Conservation (phyloP, 495 filamentous ascomycete genomes). For the Penicillium malachiteum region DNA sequence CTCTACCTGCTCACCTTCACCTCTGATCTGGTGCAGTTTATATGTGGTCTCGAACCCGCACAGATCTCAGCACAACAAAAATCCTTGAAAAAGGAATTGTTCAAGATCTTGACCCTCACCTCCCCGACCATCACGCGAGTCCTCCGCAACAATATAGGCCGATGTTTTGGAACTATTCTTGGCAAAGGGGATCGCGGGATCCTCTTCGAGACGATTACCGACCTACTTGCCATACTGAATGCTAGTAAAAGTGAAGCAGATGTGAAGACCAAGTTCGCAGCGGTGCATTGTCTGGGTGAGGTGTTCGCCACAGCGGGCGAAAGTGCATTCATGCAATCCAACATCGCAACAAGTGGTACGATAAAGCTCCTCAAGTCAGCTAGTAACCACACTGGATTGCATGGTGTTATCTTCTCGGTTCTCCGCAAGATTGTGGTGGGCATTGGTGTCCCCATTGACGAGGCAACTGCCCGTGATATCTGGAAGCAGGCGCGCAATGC, state of each 20-base stretch:
- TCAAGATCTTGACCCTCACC: constrained; percentile 84
- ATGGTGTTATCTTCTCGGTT: constrained; percentile 78
- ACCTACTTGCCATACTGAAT: constrained; percentile 73
- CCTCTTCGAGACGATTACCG: constrained; percentile 91
- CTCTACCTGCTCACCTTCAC: constrained; percentile 89
- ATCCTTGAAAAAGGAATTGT: constrained; percentile 83
- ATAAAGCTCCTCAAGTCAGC: constrained; percentile 79
- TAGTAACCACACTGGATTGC: constrained; percentile 75
- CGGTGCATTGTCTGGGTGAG: constrained; percentile 83
- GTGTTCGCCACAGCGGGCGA: constrained; percentile 87
- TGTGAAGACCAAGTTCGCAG: constrained; percentile 74
- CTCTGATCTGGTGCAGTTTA: constrained; percentile 77
- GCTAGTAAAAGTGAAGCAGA: constrained; percentile 81
- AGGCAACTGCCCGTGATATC: constrained; percentile 78
- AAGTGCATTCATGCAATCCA: constrained; percentile 84
- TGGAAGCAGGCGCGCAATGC: constrained; percentile 88
- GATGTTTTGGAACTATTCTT: constrained; percentile 81
- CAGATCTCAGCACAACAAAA: constrained; percentile 84
- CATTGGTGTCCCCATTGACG: constrained; percentile 75
- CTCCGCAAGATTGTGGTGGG: constrained; percentile 74
- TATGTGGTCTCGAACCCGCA: constrained; percentile 68
- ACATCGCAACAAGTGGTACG: constrained; percentile 65
- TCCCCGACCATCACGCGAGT: constrained; percentile 84
- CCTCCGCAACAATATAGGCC: constrained; percentile 82
- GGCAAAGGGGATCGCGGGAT: constrained; percentile 85